Evolutionary conservation across 306 rosid species (phyloP), one percentile per base, ranked within the genome.

Genomic region (Abrus precatorius): DNA sequence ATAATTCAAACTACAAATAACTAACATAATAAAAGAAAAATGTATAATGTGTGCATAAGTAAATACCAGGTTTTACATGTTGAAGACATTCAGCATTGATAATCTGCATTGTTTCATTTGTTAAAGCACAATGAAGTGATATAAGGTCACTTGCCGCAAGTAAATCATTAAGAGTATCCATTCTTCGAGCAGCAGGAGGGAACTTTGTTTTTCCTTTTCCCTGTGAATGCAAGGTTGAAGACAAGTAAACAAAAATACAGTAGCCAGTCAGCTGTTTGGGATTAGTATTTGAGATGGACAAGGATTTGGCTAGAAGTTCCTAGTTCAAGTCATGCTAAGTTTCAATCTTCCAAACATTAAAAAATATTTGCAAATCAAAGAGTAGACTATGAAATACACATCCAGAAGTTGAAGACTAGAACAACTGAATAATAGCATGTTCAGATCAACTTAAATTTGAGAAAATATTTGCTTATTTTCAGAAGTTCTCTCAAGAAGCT

Each of bases 91-190:
- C 99, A 0, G 98, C 94, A 86, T 84, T 96, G 32, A 96, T 64
- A 77, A 96, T 92, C 84, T 96, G 99, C 84, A 93, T 77, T 43
- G 99, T 96, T 77, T 96, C 99, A 47, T 93, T 90, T 43, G 94
- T 93, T 82, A 96, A 85, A 75, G 97, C 88, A 85, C 99, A 96
- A 65, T 96, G 99, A 71, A 96, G 97, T 5, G 98, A 96, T 53
- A 96, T 80, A 63, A 96, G 97, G 84, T 96, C 99, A 68, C 99
- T 96, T 11, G 99, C 97, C 4, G 99, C 99, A 75, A 96, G 94
- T 77, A 96, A 88, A 87, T 96, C 99, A 52, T 96, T 93, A 50
- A 96, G 98, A 66, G 99, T 96, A 72, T 96, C 99, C 99, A 96
- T 96, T 84, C 89, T 93, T 78, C 99, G 92, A 9, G 93, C 99